These are phyloP conservation scores for Leccinum ponderosum DNA, from an alignment of 1,284 basidiomycete genomes.

Conservation along the genomic window DNA sequence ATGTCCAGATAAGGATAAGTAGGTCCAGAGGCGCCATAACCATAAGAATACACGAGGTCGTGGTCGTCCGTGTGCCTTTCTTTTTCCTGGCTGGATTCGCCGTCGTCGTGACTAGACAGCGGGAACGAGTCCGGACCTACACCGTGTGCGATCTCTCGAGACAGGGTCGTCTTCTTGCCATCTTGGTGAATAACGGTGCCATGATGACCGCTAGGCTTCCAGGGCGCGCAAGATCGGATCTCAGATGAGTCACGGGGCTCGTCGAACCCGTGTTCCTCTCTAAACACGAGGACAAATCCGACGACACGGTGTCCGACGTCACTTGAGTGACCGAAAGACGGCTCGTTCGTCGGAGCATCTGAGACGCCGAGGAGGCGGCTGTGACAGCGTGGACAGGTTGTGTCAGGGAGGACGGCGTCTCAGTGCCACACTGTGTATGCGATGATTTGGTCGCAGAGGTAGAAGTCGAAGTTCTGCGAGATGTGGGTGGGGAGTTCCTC, in stretches of 20 bases:
- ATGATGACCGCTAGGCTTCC: constrained; percentile 18
- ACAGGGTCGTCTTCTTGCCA: background rate
- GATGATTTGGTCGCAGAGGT: constrained; percentile 5
- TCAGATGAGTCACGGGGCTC: constrained; percentile 18
- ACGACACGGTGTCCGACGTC: constrained; percentile 7
- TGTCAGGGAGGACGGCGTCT: constrained; percentile 14
- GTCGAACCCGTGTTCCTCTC: constrained; percentile 9
- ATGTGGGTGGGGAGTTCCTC: constrained; percentile 25
- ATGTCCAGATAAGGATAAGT: constrained; percentile 35
- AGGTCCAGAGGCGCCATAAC: constrained; percentile 26
- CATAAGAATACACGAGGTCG: constrained; percentile 23
- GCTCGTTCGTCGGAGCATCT: constrained; percentile 27
- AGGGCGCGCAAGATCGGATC: constrained; percentile 17
- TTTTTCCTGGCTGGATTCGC: constrained; percentile 18
- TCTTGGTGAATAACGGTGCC: constrained; percentile 12
- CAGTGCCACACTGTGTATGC: constrained; percentile 4
- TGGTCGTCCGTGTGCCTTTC: constrained; percentile 4
- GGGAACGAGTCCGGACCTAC: constrained; percentile 4
- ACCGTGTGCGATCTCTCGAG: constrained; percentile 16
- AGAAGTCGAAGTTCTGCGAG: constrained; percentile 15
- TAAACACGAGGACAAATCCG: constrained; percentile 4
- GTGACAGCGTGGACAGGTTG: constrained; percentile 10
- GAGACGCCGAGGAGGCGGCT: constrained; percentile 7
- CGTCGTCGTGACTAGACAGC: constrained; percentile 6
- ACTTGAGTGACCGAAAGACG: constrained; percentile 12